Conservation (phyloP, 352 stramenopile species). For the Phytophthora cryptogea region DNA sequence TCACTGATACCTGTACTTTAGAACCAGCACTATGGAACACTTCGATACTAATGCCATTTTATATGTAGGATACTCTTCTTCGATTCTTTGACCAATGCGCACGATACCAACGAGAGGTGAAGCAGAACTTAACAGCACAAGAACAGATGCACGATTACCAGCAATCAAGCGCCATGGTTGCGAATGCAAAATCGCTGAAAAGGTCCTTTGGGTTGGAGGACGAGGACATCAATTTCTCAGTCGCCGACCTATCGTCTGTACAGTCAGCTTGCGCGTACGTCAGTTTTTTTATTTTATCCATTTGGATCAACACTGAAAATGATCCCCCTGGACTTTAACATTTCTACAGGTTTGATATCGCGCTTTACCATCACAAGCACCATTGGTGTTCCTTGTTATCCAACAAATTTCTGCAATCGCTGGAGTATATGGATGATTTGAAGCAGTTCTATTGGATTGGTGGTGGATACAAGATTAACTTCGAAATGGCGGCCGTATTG, state of each 20-base stretch:
- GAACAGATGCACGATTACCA: conserved; percentile 40
- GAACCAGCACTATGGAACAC: neutral
- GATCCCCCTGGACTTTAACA: neutral
- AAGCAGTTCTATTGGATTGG: conserved; percentile 55
- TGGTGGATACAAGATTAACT: conserved; percentile 51
- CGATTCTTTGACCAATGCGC: conserved; percentile 68
- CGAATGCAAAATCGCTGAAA: conserved; percentile 24
- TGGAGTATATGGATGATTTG: conserved; percentile 57
- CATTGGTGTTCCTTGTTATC: conserved; percentile 56
- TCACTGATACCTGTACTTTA: conserved; percentile 2
- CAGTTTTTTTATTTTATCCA: neutral
- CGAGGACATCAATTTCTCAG: conserved; percentile 33
- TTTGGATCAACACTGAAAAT: neutral
- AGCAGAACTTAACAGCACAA: conserved; percentile 40
- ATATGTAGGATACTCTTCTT: conserved; percentile 44
- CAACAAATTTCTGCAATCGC: conserved; percentile 21
- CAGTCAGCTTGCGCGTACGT: conserved; percentile 54
- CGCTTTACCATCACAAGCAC: conserved; percentile 41
- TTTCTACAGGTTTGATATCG: conserved; percentile 46
- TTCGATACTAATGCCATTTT: neutral
- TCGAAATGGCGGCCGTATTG: conserved; percentile 51
- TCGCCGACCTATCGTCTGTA: conserved; percentile 37
- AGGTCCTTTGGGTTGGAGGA: conserved; percentile 23
- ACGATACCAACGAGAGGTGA: conserved; percentile 55
- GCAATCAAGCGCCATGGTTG: conserved; percentile 23